Evolutionary conservation across 345 rosid genomes (phyloP), one percentile per base, ranked within the genome.

Genomic region (Hirschfeldia incana): DNA sequence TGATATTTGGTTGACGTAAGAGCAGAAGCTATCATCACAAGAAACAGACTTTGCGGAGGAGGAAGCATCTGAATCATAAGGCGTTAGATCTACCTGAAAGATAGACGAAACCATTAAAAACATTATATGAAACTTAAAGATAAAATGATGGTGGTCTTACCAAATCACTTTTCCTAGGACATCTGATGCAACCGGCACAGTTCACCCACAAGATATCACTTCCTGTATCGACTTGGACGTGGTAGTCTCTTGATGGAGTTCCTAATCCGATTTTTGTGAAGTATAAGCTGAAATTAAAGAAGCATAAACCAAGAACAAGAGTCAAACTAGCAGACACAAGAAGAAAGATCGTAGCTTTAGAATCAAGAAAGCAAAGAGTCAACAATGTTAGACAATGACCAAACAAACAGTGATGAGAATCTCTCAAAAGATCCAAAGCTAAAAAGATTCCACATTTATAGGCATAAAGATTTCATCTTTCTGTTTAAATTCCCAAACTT

Each of bases 141-240:
- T n/a, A n/a, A n/a, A n/a, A n/a, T n/a, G n/a, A n/a, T n/a, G n/a
- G n/a, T n/a, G n/a, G n/a, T n/a, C 87, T 91, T 60, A 94, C 98
- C 42, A 94, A 87, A 42, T 91, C 89, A 42, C 93, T 92, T 79
- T 89, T 89, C 59, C 78, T 80, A 6, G 97, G 99, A 79, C 99
- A 94, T 65, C 80, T 88, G 69, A 65, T 71, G 65, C 99, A 94
- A 51, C 86, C 93, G 63, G 76, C 85, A 74, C 98, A 93, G 78
- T 93, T 94, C 73, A 94, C 94, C 99, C 99, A 94, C 4, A 94
- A 85, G 80, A 85, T 85, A 83, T 94, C 99, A 78, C 98, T 94
- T 74, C 98, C 98, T 9, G 98, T 92, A 74, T 94, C 98, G 73
- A 94, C 95, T 84, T 94, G 98, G 51, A 94, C 98, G 60, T 81